These are phyloP conservation scores for Mycena vitilis DNA, from an alignment of 768 basidiomycete species.

Conservation along the genomic window DNA sequence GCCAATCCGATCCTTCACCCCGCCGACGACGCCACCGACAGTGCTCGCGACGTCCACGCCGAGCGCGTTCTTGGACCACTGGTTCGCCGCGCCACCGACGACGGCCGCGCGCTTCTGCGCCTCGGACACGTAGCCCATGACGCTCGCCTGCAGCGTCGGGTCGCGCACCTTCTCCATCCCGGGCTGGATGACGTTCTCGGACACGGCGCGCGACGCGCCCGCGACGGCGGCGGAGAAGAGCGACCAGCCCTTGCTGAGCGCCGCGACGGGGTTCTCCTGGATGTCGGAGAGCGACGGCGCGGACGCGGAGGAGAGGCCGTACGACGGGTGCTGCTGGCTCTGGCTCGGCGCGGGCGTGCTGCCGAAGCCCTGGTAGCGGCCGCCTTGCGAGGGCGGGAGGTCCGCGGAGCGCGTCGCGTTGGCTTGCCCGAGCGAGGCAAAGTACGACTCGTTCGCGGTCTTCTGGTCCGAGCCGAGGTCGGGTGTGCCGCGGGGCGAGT, in stretches of 20 bases:
- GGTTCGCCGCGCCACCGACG: slow-evolving; percentile 74
- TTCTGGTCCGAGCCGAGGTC: slow-evolving; percentile 68
- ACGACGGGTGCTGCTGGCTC: slow-evolving; percentile 68
- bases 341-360: slow-evolving; percentile 75
- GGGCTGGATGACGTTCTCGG: slow-evolving; percentile 92
- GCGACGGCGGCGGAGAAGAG: slow-evolving; percentile 89
- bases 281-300: slow-evolving; percentile 85
- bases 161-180: slow-evolving; percentile 85
- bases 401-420: slow-evolving; percentile 84
- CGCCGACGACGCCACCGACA: slow-evolving; percentile 76
- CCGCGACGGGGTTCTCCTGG: slow-evolving; percentile 87
- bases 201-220: slow-evolving; percentile 82
- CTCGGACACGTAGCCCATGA: slow-evolving; percentile 78
- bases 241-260: slow-evolving; percentile 95
- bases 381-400: slow-evolving; percentile 93
- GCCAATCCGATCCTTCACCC: slow-evolving; percentile 67
- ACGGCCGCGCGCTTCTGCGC: slow-evolving; percentile 72
- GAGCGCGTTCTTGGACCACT: slow-evolving; percentile 80
- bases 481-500: slow-evolving; percentile 58
- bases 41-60: slow-evolving; percentile 90
- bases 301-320: slow-evolving; percentile 79
- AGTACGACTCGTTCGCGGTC: slow-evolving; percentile 87
- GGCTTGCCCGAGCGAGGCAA: slow-evolving; percentile 82
- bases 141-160: slow-evolving; percentile 79
- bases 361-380: slow-evolving; percentile 93